phyloP scores from a whole-genome alignment of 495 filamentous ascomycete species.

The Penicillium longicatenatum region DNA sequence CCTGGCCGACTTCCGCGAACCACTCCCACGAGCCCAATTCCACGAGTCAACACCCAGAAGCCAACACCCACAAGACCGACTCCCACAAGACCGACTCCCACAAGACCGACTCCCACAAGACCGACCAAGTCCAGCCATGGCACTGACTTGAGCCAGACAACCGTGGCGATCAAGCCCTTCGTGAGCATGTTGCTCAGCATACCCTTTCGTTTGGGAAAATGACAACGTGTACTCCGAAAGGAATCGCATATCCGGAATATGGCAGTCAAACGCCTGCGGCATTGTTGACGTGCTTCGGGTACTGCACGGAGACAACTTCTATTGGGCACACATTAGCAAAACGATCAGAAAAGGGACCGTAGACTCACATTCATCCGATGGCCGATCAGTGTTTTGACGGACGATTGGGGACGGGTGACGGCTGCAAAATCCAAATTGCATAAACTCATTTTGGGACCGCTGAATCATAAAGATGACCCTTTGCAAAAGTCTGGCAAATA shows the following conservation, averaged over 20 bases:
- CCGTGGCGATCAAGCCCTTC: neutral
- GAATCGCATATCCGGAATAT: neutral
- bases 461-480: neutral
- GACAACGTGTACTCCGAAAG: neutral
- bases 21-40: neutral
- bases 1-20: neutral
- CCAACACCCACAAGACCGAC: neutral
- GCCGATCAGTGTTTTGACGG: constrained; percentile 1
- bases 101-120: neutral
- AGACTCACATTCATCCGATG: constrained; percentile 5
- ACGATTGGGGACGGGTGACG: neutral
- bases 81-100: neutral
- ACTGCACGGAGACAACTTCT: neutral
- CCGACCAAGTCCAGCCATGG: neutral
- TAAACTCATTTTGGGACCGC: constrained; percentile 3
- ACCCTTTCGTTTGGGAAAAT: neutral
- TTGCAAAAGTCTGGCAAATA: neutral
- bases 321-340: neutral
- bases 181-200: neutral
- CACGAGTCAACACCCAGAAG: neutral
- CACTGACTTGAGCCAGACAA: constrained; percentile 2
- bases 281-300: neutral
- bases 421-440: constrained; percentile 1
- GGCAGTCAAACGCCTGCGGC: neutral
- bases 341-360: neutral